Evolutionary conservation across 768 basidiomycete genomes (phyloP).

Genomic region (Xerocomus potaroensis): DNA sequence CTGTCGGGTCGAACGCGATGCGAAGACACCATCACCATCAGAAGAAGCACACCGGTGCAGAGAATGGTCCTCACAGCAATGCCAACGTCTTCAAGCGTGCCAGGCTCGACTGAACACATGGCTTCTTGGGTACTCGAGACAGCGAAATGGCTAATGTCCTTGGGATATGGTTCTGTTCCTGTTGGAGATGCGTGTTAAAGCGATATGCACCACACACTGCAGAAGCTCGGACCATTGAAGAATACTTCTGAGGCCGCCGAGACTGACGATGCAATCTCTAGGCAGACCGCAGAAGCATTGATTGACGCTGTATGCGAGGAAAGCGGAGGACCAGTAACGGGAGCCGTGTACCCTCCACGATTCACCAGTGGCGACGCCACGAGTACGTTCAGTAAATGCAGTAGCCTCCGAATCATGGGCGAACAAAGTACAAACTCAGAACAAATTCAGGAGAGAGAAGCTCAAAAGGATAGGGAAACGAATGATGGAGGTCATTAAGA

Average conservation of each 20-base stretch:
- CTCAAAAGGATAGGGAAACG: conserved; percentile 3
- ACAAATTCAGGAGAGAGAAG: too few species aligned
- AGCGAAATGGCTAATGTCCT: conserved; percentile 47
- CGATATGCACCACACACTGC: neutral
- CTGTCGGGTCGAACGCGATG: too few species aligned
- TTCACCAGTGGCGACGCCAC: conserved; percentile 6
- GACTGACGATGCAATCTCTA: conserved; percentile 19
- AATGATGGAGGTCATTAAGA: conserved; percentile 4
- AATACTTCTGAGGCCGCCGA: conserved; percentile 21
- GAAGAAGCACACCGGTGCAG: neutral
- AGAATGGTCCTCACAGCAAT: conserved; percentile 36
- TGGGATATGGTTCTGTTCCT: conserved; percentile 31
- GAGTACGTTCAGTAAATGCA: conserved; percentile 8
- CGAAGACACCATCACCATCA: too few species aligned
- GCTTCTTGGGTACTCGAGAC: conserved; percentile 43
- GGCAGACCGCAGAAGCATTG: conserved; percentile 12
- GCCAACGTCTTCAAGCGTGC: conserved; percentile 49
- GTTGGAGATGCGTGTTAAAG: conserved; percentile 8
- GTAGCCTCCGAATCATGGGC: conserved; percentile 2
- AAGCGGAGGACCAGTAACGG: neutral
- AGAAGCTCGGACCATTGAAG: conserved; percentile 16
- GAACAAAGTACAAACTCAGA: neutral
- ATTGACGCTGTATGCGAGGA: neutral
- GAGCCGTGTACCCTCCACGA: neutral
- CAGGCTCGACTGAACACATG: conserved; percentile 56